Conservation (phyloP, 1,139 yeast species). For the Yamadazyma atlantica region DNA sequence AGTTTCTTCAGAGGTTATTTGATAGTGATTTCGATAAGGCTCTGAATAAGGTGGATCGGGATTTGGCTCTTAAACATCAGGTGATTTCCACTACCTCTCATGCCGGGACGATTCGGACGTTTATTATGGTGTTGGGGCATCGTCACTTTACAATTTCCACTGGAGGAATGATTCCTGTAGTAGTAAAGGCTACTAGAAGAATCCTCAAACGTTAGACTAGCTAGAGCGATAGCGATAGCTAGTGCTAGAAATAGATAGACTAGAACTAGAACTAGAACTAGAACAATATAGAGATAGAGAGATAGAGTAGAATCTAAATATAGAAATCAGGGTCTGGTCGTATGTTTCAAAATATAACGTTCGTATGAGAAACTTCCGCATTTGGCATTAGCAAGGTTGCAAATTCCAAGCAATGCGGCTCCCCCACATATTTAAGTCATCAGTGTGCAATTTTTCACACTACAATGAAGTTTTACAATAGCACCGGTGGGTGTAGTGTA, state of each 20-base stretch:
- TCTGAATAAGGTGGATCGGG: constrained; percentile 20
- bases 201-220: too few species aligned
- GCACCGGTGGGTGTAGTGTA: not conserved
- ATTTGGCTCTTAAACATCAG: constrained; percentile 22
- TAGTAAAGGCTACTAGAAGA: constrained; percentile 43
- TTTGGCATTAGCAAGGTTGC: too few species aligned
- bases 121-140: constrained; percentile 53
- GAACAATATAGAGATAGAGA: too few species aligned
- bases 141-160: constrained; percentile 56
- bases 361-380: too few species aligned
- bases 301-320: too few species aligned
- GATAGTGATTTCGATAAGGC: constrained; percentile 26
- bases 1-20: constrained; percentile 49
- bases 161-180: constrained; percentile 58
- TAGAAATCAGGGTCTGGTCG: too few species aligned
- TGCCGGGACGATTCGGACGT: constrained; percentile 59
- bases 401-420: too few species aligned
- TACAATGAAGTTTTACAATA: not conserved
- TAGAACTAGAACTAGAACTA: too few species aligned
- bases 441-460: not conserved
- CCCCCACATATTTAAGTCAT: too few species aligned
- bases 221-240: too few species aligned
- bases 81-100: constrained; percentile 58
- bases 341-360: too few species aligned
- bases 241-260: too few species aligned